Base-by-base conservation (phyloP, 208 protist species). In the Acanthamoeba healyi region DNA sequence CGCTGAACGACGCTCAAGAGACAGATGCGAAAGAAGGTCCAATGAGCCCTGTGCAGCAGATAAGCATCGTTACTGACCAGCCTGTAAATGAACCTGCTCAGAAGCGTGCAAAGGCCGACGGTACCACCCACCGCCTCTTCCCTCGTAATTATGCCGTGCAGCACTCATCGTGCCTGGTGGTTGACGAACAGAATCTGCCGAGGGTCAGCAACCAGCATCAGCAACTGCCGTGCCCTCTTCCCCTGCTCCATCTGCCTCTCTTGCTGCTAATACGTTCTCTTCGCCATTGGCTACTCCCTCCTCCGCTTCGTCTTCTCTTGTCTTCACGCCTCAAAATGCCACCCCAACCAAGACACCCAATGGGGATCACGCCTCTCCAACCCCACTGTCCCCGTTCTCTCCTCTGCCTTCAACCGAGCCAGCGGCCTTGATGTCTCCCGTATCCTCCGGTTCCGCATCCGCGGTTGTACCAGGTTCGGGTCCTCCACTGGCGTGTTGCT, bases 341-440 rank as follows among this genome's bases (percentile, higher is more conserved):
- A 77, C 67, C 10, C 67, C 67, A 1, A 77, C 67, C n/a, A 77
- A 77, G 58, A 12, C 58, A 29, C 65, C 38, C 36, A 38, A 6
- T 36, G 34, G 38, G 34, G 67, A 42, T 17, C 15, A 42, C 9
- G 24, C 36, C 29, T 24, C 67, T 12, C 67, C 34, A 3, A 2
- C 34, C 34, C 67, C 67, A 26, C 58, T 34, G 19, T 77, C 67
- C 7, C 67, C 67, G 19, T 77, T 77, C 67, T 65, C 58, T 77
- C 67, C 67, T 2, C 67, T 29, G 36, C 67, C 6, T 67, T 3
- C 61, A 17, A 67, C 26, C n/a, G n/a, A n/a, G n/a, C n/a, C n/a
- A n/a, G n/a, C n/a, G n/a, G n/a, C n/a, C n/a, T n/a, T n/a, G n/a
- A n/a, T n/a, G n/a, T n/a, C n/a, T n/a, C n/a, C n/a, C n/a, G n/a